phyloP scores from a whole-genome alignment of 805 yeast genomes.

The Yamadazyma paraphyllophila region DNA sequence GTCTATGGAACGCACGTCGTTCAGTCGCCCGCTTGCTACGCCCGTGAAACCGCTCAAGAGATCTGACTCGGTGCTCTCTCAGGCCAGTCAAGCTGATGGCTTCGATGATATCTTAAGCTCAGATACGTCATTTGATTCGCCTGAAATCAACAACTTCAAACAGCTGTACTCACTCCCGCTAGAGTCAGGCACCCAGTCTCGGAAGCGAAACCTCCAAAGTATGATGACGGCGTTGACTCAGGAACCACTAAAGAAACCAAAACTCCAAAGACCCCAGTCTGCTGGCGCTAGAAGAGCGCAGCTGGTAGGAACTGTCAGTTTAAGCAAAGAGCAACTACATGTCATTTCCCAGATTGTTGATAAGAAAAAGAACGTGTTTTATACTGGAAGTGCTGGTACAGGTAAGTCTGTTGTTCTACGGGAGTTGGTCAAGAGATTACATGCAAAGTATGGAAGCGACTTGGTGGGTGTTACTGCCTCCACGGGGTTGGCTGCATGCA shows the following conservation, averaged over 20 bases:
- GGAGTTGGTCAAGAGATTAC: constrained; percentile 58
- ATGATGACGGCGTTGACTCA: constrained; percentile 1
- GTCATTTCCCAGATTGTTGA: constrained; percentile 53
- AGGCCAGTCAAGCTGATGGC: constrained; percentile 19
- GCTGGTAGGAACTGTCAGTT: constrained; percentile 1
- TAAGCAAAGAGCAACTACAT: constrained; percentile 42
- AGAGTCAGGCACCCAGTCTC: neutral
- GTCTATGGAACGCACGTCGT: neutral
- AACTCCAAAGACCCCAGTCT: neutral
- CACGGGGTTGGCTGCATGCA: constrained; percentile 93
- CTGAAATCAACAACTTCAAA: constrained; percentile 37
- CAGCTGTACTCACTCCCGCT: constrained; percentile 21
- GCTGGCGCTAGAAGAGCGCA: neutral
- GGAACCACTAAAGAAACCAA: constrained; percentile 10
- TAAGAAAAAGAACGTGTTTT: constrained; percentile 56
- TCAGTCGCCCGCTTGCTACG: constrained; percentile 2
- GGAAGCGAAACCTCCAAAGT: constrained; percentile 1
- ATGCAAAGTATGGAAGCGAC: constrained; percentile 38
- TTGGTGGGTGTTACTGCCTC: constrained; percentile 88
- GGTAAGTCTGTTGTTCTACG: constrained; percentile 74
- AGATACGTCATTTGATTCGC: constrained; percentile 38
- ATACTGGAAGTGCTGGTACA: constrained; percentile 86
- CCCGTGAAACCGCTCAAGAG: constrained; percentile 15
- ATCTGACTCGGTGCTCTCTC: constrained; percentile 22
- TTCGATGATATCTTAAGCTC: constrained; percentile 30